phyloP scores from a whole-genome alignment of 352 stramenopile genomes.

The Globisporangium middletonii region DNA sequence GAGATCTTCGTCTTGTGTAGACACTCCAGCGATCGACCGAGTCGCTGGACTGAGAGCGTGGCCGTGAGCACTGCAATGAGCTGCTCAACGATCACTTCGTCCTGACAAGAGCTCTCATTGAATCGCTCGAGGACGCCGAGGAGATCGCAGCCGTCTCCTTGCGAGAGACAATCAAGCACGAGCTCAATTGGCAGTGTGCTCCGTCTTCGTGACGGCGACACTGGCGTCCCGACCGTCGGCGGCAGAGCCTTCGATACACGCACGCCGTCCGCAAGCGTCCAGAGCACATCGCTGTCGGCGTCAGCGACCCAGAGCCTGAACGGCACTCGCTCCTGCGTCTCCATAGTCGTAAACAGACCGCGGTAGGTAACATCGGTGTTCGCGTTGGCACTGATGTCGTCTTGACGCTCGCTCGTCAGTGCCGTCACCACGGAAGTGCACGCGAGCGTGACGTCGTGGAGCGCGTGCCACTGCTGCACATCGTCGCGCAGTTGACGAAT shows the following conservation, averaged over 20 bases:
- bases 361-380: neutral
- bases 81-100: too few relatives aligned
- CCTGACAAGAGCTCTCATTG: too few relatives aligned
- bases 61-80: too few relatives aligned
- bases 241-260: neutral
- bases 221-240: too few relatives aligned
- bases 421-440: neutral
- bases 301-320: constrained; percentile 5
- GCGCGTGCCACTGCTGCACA: neutral
- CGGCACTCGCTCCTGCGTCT: neutral
- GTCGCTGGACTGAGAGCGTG: too few relatives aligned
- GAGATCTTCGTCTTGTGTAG: neutral
- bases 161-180: too few relatives aligned
- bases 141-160: too few relatives aligned
- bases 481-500: neutral
- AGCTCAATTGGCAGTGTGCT: too few relatives aligned
- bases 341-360: neutral
- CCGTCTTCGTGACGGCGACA: too few relatives aligned
- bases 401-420: neutral
- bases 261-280: constrained; percentile 2
- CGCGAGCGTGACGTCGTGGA: neutral
- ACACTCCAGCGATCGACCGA: neutral
- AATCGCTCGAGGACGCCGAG: too few relatives aligned
- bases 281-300: neutral
- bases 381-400: neutral